A percentile compares a stretch with the other conserved stretches of the same genome.
Evolutionary conservation across 495 filamentous ascomycete genomes (phyloP).

Genomic region (Penicillium subrubescens): DNA sequence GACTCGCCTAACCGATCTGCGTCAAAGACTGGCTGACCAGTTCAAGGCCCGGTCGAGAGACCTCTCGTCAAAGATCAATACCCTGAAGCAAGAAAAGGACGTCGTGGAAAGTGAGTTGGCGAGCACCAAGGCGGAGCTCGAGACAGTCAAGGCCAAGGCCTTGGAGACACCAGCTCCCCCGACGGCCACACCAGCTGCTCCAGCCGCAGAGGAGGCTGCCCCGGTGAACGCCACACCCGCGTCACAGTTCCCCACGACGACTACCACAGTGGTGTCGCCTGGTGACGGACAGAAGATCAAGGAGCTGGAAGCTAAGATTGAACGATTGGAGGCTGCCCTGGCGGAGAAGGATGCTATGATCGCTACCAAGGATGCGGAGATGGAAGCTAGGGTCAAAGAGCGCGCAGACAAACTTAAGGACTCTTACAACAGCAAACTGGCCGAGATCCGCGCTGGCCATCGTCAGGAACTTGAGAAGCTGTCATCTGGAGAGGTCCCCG

Average conservation of each 20-base stretch:
- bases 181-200: constrained; percentile 1
- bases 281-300: constrained; percentile 39
- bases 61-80: constrained; percentile 50
- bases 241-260: constrained; percentile 40
- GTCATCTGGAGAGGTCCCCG: constrained; percentile 57
- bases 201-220: constrained; percentile 20
- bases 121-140: constrained; percentile 45
- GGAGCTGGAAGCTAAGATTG: constrained; percentile 48
- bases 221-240: constrained; percentile 41
- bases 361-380: constrained; percentile 43
- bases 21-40: constrained; percentile 58
- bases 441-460: constrained; percentile 57
- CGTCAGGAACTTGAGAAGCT: constrained; percentile 65
- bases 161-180: constrained; percentile 16
- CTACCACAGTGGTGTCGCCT: constrained; percentile 24
- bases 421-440: constrained; percentile 67
- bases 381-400: constrained; percentile 61
- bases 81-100: constrained; percentile 52
- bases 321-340: constrained; percentile 51
- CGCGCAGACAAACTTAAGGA: constrained; percentile 74
- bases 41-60: constrained; percentile 61
- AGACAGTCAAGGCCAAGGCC: constrained; percentile 38
- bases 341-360: constrained; percentile 47
- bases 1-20: constrained; percentile 44
- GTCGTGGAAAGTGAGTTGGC: constrained; percentile 50